Conservation (phyloP, 106 monocot species). For the Apostasia ramifera region DNA sequence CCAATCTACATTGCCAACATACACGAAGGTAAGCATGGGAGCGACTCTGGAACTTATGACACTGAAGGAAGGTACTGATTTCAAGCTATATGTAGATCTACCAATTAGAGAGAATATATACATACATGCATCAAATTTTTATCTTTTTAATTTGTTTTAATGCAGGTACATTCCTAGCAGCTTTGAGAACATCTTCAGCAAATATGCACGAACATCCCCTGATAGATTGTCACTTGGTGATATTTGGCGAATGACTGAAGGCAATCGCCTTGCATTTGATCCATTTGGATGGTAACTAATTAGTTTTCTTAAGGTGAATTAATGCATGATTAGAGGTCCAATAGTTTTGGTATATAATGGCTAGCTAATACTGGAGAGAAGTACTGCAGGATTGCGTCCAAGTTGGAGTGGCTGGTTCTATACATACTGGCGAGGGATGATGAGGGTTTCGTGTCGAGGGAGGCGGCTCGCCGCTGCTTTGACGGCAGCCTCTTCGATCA, state of each 20-base stretch:
- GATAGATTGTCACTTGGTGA: conserved; percentile 56
- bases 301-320: not conserved
- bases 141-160: not conserved
- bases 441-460: conserved; percentile 64
- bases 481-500: conserved; percentile 93
- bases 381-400: conserved; percentile 42
- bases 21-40: conserved; percentile 72
- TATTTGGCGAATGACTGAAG: conserved; percentile 76
- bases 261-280: conserved; percentile 37
- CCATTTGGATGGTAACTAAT: conserved; percentile 56
- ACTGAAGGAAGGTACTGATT: conserved; percentile 63
- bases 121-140: no score
- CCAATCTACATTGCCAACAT: conserved; percentile 71
- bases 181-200: conserved; percentile 82
- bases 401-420: conserved; percentile 62
- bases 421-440: conserved; percentile 73
- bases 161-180: conserved; percentile 55
- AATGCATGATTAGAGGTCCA: not conserved
- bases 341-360: not conserved
- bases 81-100: not conserved
- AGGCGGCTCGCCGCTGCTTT: conserved; percentile 66
- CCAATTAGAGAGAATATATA: not conserved
- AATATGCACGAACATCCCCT: conserved; percentile 40
- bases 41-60: conserved; percentile 75
- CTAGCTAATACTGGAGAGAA: not conserved